Percentiles rank a stretch among this genome's conserved stretches.
phyloP scores from a whole-genome alignment of 2,329 filamentous ascomycete genomes.

The Alternaria atra region DNA sequence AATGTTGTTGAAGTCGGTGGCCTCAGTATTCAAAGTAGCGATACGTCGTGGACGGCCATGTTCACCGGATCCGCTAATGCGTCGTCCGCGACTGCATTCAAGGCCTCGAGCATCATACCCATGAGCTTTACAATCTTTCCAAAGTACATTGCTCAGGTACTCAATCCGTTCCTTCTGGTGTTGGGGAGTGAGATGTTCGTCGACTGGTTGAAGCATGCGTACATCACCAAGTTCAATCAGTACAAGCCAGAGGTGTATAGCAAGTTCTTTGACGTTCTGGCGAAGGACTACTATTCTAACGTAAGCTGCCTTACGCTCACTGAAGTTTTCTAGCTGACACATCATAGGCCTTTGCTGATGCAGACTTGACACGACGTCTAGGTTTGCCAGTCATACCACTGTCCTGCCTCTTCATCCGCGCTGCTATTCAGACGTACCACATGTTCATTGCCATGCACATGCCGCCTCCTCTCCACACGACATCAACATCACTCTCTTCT shows the following conservation, averaged over 20 bases:
- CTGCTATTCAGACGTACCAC: constrained; percentile 94
- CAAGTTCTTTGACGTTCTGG: constrained; percentile 89
- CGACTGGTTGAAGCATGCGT: constrained; percentile 96
- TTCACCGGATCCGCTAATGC: constrained; percentile 54
- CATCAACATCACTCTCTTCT: constrained; percentile 70
- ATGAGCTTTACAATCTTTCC: constrained; percentile 92
- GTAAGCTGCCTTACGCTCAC: constrained; percentile 56
- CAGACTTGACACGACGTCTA: constrained; percentile 86
- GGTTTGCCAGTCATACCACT: constrained; percentile 91
- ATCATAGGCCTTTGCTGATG: constrained; percentile 81
- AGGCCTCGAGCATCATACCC: constrained; percentile 79
- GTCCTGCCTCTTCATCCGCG: constrained; percentile 93
- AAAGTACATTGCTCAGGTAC: constrained; percentile 84
- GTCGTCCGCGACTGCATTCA: constrained; percentile 61
- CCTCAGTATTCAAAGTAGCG: constrained; percentile 64
- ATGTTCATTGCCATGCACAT: constrained; percentile 95
- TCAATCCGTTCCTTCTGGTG: constrained; percentile 92
- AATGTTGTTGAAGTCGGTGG: constrained; percentile 97
- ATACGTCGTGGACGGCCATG: constrained; percentile 43
- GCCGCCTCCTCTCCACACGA: constrained; percentile 74
- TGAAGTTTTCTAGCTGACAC: constrained; percentile 11
- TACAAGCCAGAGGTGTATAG: constrained; percentile 90
- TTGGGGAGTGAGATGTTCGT: constrained; percentile 96
- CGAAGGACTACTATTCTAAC: constrained; percentile 98
- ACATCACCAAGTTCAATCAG: constrained; percentile 99